phyloP scores from a whole-genome alignment of 352 stramenopile genomes.

The Phytophthora meadii region DNA sequence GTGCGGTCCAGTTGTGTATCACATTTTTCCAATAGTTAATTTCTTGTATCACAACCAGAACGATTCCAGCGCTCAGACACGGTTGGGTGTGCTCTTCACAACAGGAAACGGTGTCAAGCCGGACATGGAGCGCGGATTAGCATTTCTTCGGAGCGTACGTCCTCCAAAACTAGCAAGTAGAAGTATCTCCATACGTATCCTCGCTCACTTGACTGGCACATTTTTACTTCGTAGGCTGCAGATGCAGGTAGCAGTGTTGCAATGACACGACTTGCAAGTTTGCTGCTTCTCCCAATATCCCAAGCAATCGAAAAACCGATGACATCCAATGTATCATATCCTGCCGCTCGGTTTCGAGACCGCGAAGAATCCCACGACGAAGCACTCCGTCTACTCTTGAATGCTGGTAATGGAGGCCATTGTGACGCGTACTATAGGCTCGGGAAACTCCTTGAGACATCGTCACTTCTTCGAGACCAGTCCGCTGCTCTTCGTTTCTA shows the following conservation, averaged over 20 bases:
- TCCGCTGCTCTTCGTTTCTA: conserved; percentile 67
- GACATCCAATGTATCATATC: neutral
- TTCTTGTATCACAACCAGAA: conserved; percentile 20
- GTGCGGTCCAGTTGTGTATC: neutral
- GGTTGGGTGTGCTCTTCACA: conserved; percentile 57
- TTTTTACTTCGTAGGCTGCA: conserved; percentile 34
- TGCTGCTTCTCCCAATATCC: conserved; percentile 41
- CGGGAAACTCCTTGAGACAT: conserved; percentile 65
- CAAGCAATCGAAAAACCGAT: conserved; percentile 2
- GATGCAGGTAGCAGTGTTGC: conserved; percentile 47
- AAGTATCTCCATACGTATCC: neutral
- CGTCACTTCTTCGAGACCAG: conserved; percentile 54
- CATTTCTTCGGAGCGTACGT: conserved; percentile 57
- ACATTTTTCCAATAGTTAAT: neutral
- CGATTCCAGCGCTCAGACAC: conserved; percentile 54
- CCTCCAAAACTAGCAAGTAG: neutral
- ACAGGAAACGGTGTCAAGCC: conserved; percentile 55
- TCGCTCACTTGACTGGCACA: conserved; percentile 6
- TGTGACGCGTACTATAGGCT: conserved; percentile 49
- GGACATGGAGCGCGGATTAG: conserved; percentile 62
- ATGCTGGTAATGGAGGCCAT: conserved; percentile 47
- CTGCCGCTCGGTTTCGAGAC: conserved; percentile 46
- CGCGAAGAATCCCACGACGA: conserved; percentile 69
- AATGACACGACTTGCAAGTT: conserved; percentile 63
- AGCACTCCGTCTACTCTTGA: conserved; percentile 64